Evolutionary conservation across 1,284 basidiomycete genomes (phyloP), one percentile per base, ranked within the genome.

Genomic region (Apiotrichum laibachii): DNA sequence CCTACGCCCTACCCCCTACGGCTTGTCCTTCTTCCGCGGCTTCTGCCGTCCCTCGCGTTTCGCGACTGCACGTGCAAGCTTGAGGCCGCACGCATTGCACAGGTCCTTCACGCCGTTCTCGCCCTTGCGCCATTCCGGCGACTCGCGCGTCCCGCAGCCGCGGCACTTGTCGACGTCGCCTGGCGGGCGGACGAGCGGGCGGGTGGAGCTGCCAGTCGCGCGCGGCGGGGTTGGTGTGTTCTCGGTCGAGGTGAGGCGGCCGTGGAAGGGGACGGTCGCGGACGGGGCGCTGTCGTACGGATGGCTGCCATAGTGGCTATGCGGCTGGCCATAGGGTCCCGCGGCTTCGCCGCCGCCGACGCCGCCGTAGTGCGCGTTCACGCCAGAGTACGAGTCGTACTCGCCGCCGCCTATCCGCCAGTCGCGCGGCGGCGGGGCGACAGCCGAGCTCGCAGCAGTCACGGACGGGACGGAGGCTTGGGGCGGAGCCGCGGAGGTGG

Each of bases 51-150:
- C 77, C 57, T 78, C 77, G 7, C 72, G 63, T 57, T 78, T 78
- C 15, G 77, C 77, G 1, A 76, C 71, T 21, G 73, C 70, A 37
- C 77, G 67, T 22, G 77, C 75, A 19, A 77, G 62, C 60, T 73
- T 69, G 52, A 78, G 59, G 5, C 77, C 77, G 53, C 77, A 93
- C 88, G 92, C 92, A 79, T 95, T 95, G 77, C 92, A 95, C 49
- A 95, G 81, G 74, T 92, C 89, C 80, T 94, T 94, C 76, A 89
- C 88, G 18, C 92, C 92, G 68, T 84, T 89, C 56, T 78, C 78
- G 34, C 72, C 91, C 76, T 95, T 92, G 69, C 93, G 82, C 93
- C 93, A 97, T 76, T 97, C 94, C 0, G 93, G 93, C 67, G 89
- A 92, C 54, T 87, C 86, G 15, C 86, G 88, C 22, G 83, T 88